phyloP scores from a whole-genome alignment of 331 rosid species.

The Pyracantha coccinea region DNA sequence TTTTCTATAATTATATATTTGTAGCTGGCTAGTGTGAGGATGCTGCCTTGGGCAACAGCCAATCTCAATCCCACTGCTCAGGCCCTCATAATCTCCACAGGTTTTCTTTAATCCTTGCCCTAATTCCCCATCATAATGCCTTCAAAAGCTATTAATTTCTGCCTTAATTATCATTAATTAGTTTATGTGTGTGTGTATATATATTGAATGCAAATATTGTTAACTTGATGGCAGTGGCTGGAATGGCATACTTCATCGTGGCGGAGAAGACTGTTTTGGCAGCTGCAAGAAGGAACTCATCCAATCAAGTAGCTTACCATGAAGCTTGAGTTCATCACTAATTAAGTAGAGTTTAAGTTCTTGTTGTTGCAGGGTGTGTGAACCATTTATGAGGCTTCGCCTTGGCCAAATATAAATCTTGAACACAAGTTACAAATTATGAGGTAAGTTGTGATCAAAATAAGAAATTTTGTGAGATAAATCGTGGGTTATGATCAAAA shows the following conservation, averaged over 20 bases:
- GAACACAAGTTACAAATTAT: too few species aligned
- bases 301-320: conserved; percentile 35
- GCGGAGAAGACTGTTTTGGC: conserved; percentile 95
- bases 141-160: not conserved
- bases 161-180: too few species aligned
- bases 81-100: conserved; percentile 93
- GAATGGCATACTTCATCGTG: conserved; percentile 88
- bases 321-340: conserved; percentile 24
- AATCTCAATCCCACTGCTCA: conserved; percentile 91
- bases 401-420: too few species aligned
- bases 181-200: too few species aligned
- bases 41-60: conserved; percentile 97
- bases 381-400: not conserved
- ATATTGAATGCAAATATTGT: not conserved
- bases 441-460: too few species aligned
- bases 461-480: not conserved
- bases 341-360: not conserved
- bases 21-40: conserved; percentile 85
- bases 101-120: conserved; percentile 19
- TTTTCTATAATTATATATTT: not conserved
- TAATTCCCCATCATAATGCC: not conserved
- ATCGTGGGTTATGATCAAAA: not conserved
- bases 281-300: conserved; percentile 89
- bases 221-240: conserved; percentile 47
- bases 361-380: conserved; percentile 8